These are phyloP conservation scores for Acanthamoeba culbertsoni DNA, from an alignment of 208 protist species.

Conservation along the genomic window DNA sequence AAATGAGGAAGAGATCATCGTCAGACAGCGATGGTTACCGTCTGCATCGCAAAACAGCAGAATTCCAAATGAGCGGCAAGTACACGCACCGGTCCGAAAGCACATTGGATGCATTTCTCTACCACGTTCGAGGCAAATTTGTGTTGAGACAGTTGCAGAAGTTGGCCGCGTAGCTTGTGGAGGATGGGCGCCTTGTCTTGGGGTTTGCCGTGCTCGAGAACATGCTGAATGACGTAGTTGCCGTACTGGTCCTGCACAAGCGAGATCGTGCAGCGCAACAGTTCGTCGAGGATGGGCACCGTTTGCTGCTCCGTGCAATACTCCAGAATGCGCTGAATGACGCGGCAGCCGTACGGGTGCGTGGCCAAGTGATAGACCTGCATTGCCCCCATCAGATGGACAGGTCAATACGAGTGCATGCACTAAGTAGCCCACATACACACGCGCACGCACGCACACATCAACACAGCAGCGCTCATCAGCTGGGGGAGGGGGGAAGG, in stretches of 20 bases:
- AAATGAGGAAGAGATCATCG: not conserved
- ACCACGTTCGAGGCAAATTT: conserved; percentile 99
- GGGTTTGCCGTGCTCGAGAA: conserved; percentile 92
- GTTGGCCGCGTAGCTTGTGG: conserved; percentile 81
- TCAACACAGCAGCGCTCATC: too few relatives aligned
- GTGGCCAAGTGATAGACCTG: conserved; percentile 90
- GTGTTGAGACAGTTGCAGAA: conserved; percentile 86
- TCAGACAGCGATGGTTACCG: too few relatives aligned
- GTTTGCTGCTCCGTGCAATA: conserved; percentile 90
- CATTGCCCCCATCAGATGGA: too few relatives aligned
- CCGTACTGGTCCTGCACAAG: conserved; percentile 97
- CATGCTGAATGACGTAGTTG: conserved; percentile 99
- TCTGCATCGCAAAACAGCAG: not conserved
- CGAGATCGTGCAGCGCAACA: conserved; percentile 87
- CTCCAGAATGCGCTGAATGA: conserved; percentile 98
- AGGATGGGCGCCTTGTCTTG: conserved; percentile 85
- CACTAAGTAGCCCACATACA: too few relatives aligned
- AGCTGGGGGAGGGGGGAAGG: too few relatives aligned
- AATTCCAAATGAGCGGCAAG: not conserved
- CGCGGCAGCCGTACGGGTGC: conserved; percentile 99
- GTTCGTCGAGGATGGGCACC: conserved; percentile 89
- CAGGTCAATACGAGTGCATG: too few relatives aligned
- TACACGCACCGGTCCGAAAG: conserved; percentile 83
- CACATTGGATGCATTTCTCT: conserved; percentile 94
- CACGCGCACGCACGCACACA: too few relatives aligned